phyloP scores from a whole-genome alignment of 2,329 filamentous ascomycete genomes.

The Furcasterigmium sp. region DNA sequence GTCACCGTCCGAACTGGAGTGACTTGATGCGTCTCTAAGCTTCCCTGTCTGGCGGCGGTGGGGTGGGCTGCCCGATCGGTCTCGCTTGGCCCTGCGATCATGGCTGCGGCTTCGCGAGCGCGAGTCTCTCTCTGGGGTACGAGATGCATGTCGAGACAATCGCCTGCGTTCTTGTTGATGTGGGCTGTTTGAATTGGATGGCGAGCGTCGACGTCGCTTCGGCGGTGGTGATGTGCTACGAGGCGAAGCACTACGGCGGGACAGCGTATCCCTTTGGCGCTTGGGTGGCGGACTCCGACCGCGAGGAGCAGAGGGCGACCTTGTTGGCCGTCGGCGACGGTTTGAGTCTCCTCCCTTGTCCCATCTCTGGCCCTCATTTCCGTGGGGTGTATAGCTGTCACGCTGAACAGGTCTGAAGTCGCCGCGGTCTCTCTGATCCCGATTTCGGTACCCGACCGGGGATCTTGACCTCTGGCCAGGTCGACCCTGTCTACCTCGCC shows the following conservation, averaged over 20 bases:
- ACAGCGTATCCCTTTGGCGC: constrained; percentile 21
- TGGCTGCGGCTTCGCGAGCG: constrained; percentile 30
- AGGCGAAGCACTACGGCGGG: constrained; percentile 11
- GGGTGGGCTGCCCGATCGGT: neutral
- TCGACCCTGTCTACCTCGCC: constrained; percentile 47
- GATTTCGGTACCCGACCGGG: constrained; percentile 32
- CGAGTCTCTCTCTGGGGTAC: constrained; percentile 32
- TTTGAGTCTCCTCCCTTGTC: constrained; percentile 31
- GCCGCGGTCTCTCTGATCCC: constrained; percentile 35
- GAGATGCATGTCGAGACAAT: constrained; percentile 19
- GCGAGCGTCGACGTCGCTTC: constrained; percentile 46
- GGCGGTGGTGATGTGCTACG: constrained; percentile 33
- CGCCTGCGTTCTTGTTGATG: constrained; percentile 13
- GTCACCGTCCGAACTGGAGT: neutral
- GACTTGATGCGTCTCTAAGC: neutral
- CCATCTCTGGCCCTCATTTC: constrained; percentile 31
- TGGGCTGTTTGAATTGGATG: constrained; percentile 26
- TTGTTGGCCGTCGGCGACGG: constrained; percentile 29
- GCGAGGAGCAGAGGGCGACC: constrained; percentile 30
- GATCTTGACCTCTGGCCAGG: constrained; percentile 42
- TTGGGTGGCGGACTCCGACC: constrained; percentile 18
- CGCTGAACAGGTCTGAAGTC: constrained; percentile 30
- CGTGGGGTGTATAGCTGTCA: constrained; percentile 49
- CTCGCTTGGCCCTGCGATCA: constrained; percentile 17
- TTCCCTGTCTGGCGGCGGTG: neutral